Conservation (phyloP, 257 asterid species). For the Gentiana macrophylla region DNA sequence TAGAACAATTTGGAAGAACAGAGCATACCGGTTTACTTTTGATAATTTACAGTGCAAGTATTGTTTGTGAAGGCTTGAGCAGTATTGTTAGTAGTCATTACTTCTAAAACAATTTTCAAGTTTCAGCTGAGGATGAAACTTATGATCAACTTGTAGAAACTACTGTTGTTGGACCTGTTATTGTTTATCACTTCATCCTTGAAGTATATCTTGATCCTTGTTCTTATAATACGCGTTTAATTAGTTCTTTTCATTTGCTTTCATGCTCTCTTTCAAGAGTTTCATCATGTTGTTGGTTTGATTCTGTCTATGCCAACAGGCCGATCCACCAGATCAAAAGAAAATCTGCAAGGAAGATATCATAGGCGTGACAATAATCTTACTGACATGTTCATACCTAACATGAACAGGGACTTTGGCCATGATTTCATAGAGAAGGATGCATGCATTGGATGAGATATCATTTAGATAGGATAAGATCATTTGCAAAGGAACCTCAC, state of each 20-base stretch:
- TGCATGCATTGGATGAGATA: too few relatives aligned
- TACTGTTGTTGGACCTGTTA: conserved; percentile 64
- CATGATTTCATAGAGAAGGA: too few relatives aligned
- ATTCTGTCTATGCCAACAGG: neutral
- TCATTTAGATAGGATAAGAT: too few relatives aligned
- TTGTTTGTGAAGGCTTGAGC: too few relatives aligned
- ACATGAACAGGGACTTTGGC: too few relatives aligned
- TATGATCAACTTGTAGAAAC: conserved; percentile 64
- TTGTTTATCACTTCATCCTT: conserved; percentile 50
- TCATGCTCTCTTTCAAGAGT: too few relatives aligned
- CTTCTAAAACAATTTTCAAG: too few relatives aligned
- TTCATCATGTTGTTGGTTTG: neutral
- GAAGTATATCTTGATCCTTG: conserved; percentile 27
- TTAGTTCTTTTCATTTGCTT: neutral
- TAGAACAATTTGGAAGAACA: too few relatives aligned
- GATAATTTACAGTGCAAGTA: too few relatives aligned
- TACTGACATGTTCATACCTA: conserved; percentile 50
- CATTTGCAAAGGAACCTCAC: too few relatives aligned
- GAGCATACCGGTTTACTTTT: too few relatives aligned
- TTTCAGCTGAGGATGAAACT: conserved; percentile 65
- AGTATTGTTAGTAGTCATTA: too few relatives aligned
- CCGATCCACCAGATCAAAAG: conserved; percentile 3
- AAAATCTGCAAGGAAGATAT: conserved; percentile 58
- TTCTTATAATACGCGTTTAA: neutral
- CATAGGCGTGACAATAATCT: conserved; percentile 62